Evolutionary conservation across 495 filamentous ascomycete genomes (phyloP).

Genomic region (Bathelium albidoporum): DNA sequence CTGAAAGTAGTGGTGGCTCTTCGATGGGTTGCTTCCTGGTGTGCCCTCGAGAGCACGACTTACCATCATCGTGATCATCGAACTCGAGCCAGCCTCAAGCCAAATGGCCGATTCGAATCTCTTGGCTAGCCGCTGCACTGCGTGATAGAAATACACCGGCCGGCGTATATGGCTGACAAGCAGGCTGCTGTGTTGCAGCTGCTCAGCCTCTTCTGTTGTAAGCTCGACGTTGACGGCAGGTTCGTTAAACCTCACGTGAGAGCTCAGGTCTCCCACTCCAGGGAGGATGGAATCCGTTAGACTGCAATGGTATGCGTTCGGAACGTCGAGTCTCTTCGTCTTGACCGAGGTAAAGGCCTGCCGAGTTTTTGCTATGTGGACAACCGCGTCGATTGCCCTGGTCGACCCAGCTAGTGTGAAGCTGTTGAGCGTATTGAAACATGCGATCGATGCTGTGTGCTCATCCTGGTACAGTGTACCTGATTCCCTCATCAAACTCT

Average conservation of each 20-base stretch:
- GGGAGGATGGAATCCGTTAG: not conserved
- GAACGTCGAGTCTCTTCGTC: too few relatives aligned
- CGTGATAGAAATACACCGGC: conserved; percentile 20
- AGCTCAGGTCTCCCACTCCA: not conserved
- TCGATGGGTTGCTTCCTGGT: too few relatives aligned
- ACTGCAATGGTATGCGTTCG: conserved; percentile 2
- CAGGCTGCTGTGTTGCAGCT: conserved; percentile 7
- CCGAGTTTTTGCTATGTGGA: too few relatives aligned
- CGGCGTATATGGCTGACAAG: conserved; percentile 13
- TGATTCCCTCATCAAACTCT: not conserved
- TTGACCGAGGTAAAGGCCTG: too few relatives aligned
- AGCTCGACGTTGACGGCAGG: not conserved
- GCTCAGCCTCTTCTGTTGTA: too few relatives aligned
- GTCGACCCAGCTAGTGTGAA: too few relatives aligned
- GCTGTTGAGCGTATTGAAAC: too few relatives aligned
- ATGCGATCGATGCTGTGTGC: conserved; percentile 12
- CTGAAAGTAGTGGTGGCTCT: too few relatives aligned
- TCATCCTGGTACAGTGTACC: not conserved
- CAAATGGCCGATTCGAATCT: conserved; percentile 31
- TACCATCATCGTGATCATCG: too few relatives aligned
- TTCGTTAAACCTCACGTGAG: not conserved
- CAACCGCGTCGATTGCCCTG: too few relatives aligned
- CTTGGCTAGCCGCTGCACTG: conserved; percentile 29
- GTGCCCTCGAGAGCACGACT: too few relatives aligned
- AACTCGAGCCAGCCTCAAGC: conserved; percentile 41